These are phyloP conservation scores for Colletotrichum horii DNA, from an alignment of 2,329 filamentous ascomycete genomes.

Conservation along the genomic window DNA sequence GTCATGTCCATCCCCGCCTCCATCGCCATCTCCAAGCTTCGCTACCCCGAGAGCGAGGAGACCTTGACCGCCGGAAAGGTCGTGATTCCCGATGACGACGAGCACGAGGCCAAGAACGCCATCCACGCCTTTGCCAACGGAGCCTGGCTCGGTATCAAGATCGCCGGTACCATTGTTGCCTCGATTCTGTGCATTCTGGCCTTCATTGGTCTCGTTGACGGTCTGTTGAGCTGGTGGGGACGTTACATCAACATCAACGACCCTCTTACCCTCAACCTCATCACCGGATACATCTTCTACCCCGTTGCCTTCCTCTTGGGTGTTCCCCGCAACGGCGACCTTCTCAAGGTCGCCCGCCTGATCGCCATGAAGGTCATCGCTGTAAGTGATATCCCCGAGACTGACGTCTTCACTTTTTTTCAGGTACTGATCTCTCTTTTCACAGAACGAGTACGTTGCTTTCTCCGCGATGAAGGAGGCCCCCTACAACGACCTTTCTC, in stretches of 20 bases:
- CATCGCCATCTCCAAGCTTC: slow-evolving; percentile 85
- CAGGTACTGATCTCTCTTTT: slow-evolving; percentile 27
- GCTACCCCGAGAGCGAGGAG: slow-evolving; percentile 88
- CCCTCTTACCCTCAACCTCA: slow-evolving; percentile 75
- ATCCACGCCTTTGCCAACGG: slow-evolving; percentile 87
- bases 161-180: slow-evolving; percentile 80
- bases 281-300: slow-evolving; percentile 80
- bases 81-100: slow-evolving; percentile 79
- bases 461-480: slow-evolving; percentile 61
- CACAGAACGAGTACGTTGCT: slow-evolving; percentile 78
- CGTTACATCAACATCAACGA: slow-evolving; percentile 75
- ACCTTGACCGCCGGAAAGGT: slow-evolving; percentile 83
- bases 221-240: slow-evolving; percentile 84
- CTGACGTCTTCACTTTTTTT: neutral
- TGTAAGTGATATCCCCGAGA: slow-evolving; percentile 38
- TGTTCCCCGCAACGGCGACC: slow-evolving; percentile 68
- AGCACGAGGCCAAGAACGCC: slow-evolving; percentile 77
- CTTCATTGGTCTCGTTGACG: slow-evolving; percentile 75
- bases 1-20: slow-evolving; percentile 97
- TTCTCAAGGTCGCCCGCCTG: slow-evolving; percentile 76
- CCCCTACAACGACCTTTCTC: slow-evolving; percentile 63
- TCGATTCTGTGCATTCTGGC: slow-evolving; percentile 86
- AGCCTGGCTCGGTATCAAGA: slow-evolving; percentile 85
- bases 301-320: slow-evolving; percentile 83
- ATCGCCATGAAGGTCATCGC: slow-evolving; percentile 87